These are phyloP conservation scores for Bipolaris cookei DNA, from an alignment of 2,329 filamentous ascomycete species.

Conservation along the genomic window DNA sequence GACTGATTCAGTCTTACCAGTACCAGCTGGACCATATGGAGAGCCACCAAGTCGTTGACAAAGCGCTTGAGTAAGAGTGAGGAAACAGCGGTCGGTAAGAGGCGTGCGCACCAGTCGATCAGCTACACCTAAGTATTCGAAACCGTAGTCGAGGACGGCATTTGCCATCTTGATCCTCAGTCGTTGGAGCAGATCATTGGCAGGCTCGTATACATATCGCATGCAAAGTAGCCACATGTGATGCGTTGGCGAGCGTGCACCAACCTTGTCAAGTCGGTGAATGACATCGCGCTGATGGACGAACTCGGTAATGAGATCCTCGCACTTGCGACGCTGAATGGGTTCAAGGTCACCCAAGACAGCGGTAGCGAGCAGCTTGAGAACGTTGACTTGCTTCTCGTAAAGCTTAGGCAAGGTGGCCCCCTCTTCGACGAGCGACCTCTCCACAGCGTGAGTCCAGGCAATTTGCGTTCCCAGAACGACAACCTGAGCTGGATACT, in stretches of 20 bases:
- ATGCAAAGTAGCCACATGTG: conserved; percentile 96
- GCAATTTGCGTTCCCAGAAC: conserved; percentile 92
- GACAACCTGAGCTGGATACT: conserved; percentile 91
- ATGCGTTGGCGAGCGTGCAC: conserved; percentile 77
- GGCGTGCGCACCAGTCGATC: conserved; percentile 96
- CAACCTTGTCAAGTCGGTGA: conserved; percentile 78
- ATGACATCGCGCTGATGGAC: conserved; percentile 96
- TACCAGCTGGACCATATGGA: conserved; percentile 95
- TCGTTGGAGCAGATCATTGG: conserved; percentile 81
- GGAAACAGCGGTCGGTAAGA: conserved; percentile 96
- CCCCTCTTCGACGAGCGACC: conserved; percentile 74
- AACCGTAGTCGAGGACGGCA: conserved; percentile 91
- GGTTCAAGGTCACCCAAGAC: conserved; percentile 88
- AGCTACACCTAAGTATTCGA: conserved; percentile 95
- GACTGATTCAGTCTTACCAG: conserved; percentile 98
- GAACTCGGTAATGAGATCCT: conserved; percentile 98
- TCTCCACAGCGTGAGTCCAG: conserved; percentile 89
- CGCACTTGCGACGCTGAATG: conserved; percentile 92
- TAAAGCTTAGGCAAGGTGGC: conserved; percentile 72
- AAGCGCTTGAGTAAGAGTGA: conserved; percentile 93
- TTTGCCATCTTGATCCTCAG: conserved; percentile 97
- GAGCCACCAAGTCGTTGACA: conserved; percentile 96
- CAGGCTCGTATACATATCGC: conserved; percentile 87
- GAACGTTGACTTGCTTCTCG: conserved; percentile 81
- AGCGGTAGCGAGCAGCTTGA: conserved; percentile 83